Evolutionary conservation across 1,284 basidiomycete species (phyloP).

Genomic region (Ustilago curta): DNA sequence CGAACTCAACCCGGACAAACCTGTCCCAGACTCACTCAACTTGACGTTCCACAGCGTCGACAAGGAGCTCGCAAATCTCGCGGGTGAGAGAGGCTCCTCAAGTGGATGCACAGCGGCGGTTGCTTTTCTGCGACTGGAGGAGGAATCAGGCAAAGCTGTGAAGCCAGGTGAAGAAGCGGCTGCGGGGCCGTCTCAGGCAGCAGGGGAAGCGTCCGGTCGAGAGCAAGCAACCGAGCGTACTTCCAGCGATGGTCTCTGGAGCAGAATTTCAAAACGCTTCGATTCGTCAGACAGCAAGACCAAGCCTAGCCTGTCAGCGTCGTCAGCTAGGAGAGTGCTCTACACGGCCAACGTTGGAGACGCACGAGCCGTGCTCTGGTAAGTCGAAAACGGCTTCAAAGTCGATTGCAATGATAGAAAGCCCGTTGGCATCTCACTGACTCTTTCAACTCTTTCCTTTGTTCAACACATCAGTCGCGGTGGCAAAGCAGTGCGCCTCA

Average conservation of each 20-base stretch:
- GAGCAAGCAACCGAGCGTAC: constrained; percentile 8
- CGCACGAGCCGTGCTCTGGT: constrained; percentile 85
- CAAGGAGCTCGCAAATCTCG: constrained; percentile 80
- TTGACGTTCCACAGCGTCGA: constrained; percentile 94
- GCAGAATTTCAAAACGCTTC: constrained; percentile 35
- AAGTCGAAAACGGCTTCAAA: constrained; percentile 13
- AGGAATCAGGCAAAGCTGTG: constrained; percentile 71
- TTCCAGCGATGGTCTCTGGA: constrained; percentile 35
- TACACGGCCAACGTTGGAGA: constrained; percentile 98
- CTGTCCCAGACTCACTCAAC: constrained; percentile 90
- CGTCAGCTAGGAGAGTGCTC: constrained; percentile 78
- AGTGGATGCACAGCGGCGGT: constrained; percentile 98
- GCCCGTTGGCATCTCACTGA: background rate
- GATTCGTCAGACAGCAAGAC: constrained; percentile 29
- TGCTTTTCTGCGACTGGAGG: constrained; percentile 95
- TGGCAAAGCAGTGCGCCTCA: constrained; percentile 90
- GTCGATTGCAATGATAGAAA: background rate
- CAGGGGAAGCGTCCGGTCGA: constrained; percentile 2
- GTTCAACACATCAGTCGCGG: constrained; percentile 72
- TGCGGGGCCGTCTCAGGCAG: background rate
- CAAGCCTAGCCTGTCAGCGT: constrained; percentile 5
- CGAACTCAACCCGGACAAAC: constrained; percentile 71
- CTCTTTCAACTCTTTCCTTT: background rate
- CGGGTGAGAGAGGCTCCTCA: constrained; percentile 88
- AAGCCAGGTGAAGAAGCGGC: constrained; percentile 21